phyloP scores from a whole-genome alignment of 2,329 filamentous ascomycete species.

The Pseudocercospora cruenta region DNA sequence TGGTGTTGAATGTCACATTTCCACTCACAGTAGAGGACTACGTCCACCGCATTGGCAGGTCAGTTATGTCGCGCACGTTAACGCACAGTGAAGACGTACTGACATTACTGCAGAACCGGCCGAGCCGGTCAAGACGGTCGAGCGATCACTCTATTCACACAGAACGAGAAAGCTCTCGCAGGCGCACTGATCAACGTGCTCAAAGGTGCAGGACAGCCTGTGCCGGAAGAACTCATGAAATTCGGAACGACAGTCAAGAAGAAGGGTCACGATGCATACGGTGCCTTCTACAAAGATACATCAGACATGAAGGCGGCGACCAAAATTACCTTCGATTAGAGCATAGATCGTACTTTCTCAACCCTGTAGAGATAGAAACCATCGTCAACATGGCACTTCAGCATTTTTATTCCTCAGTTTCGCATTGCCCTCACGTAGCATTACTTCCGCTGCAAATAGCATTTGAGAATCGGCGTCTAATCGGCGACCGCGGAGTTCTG shows the following conservation, averaged over 20 bases:
- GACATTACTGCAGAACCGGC: conserved; percentile 66
- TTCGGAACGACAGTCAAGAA: conserved; percentile 99
- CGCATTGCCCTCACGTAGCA: background rate
- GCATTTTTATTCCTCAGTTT: background rate
- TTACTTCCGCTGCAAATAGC: background rate
- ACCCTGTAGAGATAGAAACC: background rate
- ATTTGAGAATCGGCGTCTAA: background rate
- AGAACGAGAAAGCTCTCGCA: conserved; percentile 89
- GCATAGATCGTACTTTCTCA: background rate
- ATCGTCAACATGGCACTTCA: background rate
- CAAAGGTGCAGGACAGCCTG: conserved; percentile 85
- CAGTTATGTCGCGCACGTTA: conserved; percentile 10
- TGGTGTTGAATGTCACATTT: conserved; percentile 94
- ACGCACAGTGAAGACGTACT: conserved; percentile 7
- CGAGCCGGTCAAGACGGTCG: conserved; percentile 86
- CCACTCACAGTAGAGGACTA: conserved; percentile 96
- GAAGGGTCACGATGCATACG: conserved; percentile 94
- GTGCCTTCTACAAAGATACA: conserved; percentile 91
- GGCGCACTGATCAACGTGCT: conserved; percentile 94
- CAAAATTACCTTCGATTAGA: conserved; percentile 83
- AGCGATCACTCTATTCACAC: conserved; percentile 92
- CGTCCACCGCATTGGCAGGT: conserved; percentile 86
- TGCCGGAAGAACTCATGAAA: conserved; percentile 88
- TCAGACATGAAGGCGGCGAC: conserved; percentile 81
- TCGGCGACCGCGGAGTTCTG: conserved; percentile 2